These are phyloP conservation scores for Globisporangium apiculatum DNA, from an alignment of 352 stramenopile genomes.

Conservation along the genomic window DNA sequence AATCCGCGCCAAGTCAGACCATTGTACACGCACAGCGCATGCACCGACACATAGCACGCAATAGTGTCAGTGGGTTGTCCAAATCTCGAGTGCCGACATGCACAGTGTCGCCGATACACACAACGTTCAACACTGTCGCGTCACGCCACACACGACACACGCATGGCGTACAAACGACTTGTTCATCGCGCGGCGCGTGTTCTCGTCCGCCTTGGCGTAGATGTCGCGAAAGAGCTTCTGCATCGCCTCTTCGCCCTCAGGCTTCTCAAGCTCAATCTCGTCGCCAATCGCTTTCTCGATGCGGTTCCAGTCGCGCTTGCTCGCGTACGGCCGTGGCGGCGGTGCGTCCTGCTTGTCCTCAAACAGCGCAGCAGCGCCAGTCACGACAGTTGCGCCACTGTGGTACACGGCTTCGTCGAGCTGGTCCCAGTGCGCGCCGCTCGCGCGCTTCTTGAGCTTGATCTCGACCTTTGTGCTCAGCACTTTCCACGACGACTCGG, in stretches of 20 bases:
- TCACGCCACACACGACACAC: constrained; percentile 3
- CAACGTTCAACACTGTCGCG: background rate
- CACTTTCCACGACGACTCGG: constrained; percentile 53
- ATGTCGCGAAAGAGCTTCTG: constrained; percentile 91
- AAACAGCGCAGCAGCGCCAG: constrained; percentile 48
- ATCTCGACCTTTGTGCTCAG: constrained; percentile 75
- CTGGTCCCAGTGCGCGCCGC: constrained; percentile 60
- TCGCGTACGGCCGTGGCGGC: constrained; percentile 68
- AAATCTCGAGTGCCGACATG: background rate
- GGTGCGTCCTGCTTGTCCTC: constrained; percentile 42
- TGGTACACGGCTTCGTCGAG: constrained; percentile 53
- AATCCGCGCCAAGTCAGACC: background rate
- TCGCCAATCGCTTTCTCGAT: constrained; percentile 79
- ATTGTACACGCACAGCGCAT: background rate
- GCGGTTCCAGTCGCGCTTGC: constrained; percentile 81
- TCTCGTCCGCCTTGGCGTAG: constrained; percentile 88
- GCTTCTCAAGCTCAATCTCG: constrained; percentile 83
- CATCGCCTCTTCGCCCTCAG: constrained; percentile 88
- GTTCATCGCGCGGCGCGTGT: constrained; percentile 90
- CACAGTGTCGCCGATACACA: too few relatives aligned
- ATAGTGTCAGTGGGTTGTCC: background rate
- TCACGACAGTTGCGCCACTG: constrained; percentile 37
- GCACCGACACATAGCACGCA: background rate
- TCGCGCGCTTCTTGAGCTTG: constrained; percentile 68
- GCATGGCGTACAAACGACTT: constrained; percentile 81